Conservation (phyloP, 768 basidiomycete species). For the Tulasnella sp. region DNA sequence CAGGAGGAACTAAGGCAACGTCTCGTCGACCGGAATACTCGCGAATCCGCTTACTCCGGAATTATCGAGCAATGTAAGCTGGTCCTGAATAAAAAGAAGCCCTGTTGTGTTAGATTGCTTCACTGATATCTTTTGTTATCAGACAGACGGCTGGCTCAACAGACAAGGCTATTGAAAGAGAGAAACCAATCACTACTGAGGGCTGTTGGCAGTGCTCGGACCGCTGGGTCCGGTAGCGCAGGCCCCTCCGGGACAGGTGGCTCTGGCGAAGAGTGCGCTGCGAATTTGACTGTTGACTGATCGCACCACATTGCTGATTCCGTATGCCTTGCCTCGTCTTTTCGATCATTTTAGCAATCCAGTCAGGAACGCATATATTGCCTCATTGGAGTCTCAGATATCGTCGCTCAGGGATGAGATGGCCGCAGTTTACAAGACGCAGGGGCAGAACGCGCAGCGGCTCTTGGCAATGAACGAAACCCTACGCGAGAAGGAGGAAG, state of each 20-base stretch:
- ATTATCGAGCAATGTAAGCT: slow-evolving; percentile 87
- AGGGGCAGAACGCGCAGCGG: slow-evolving; percentile 90
- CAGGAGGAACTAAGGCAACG: slow-evolving; percentile 33
- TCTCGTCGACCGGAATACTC: slow-evolving; percentile 72
- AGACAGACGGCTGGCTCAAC: slow-evolving; percentile 89
- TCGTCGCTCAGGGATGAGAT: slow-evolving; percentile 85
- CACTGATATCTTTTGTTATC: slow-evolving; percentile 18
- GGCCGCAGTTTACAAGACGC: slow-evolving; percentile 90
- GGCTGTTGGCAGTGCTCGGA: slow-evolving; percentile 69
- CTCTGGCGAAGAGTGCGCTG: slow-evolving; percentile 61
- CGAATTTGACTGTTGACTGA: slow-evolving; percentile 5
- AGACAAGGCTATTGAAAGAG: slow-evolving; percentile 84
- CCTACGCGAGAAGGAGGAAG: slow-evolving; percentile 84
- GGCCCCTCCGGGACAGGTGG: neutral
- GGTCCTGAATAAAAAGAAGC: neutral
- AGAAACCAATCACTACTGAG: slow-evolving; percentile 81
- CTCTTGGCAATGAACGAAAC: slow-evolving; percentile 92
- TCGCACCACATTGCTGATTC: no score
- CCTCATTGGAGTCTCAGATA: slow-evolving; percentile 89
- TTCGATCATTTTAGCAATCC: slow-evolving; percentile 48
- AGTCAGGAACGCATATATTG: slow-evolving; percentile 76
- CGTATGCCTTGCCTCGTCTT: neutral
- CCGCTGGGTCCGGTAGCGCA: neutral
- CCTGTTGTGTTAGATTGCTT: slow-evolving; percentile 18
- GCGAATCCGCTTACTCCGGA: slow-evolving; percentile 67